These are phyloP conservation scores for Gracilaria gracilis DNA, from an alignment of 23 red algal species.

Conservation along the genomic window DNA sequence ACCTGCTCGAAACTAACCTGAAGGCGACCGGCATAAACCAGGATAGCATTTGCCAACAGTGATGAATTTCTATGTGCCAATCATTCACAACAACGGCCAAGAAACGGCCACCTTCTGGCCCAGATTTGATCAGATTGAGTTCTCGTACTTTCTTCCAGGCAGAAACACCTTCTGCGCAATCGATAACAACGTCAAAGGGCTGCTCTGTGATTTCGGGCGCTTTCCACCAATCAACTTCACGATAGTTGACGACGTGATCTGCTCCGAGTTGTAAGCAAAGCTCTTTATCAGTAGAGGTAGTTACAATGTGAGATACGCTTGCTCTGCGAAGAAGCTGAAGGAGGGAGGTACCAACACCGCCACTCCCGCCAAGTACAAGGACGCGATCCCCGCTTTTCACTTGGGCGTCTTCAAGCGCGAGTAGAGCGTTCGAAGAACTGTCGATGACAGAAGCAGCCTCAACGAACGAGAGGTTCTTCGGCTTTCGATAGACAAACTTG, in stretches of 20 bases:
- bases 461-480: conserved; percentile 35
- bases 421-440: conserved; percentile 58
- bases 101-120: conserved; percentile 69
- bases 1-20: conserved; percentile 19
- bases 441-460: conserved; percentile 69
- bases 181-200: conserved; percentile 79
- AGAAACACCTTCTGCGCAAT: conserved; percentile 69
- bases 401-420: conserved; percentile 49
- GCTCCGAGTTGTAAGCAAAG: conserved; percentile 47
- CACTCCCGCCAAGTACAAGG: conserved; percentile 80
- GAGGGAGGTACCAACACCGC: conserved; percentile 71
- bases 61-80: conserved; percentile 61
- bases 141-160: conserved; percentile 56
- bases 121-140: conserved; percentile 34
- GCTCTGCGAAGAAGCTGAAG: conserved; percentile 59
- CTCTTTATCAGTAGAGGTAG: conserved; percentile 46
- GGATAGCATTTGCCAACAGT: conserved; percentile 23
- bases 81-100: conserved; percentile 69
- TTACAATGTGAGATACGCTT: conserved; percentile 65
- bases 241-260: conserved; percentile 63
- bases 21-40: conserved; percentile 55
- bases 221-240: conserved; percentile 69
- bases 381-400: conserved; percentile 68
- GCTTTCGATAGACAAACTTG: conserved; percentile 42
- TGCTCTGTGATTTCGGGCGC: conserved; percentile 15